Conservation (phyloP, 2,329 filamentous ascomycete species). For the Sclerotinia glacialis region DNA sequence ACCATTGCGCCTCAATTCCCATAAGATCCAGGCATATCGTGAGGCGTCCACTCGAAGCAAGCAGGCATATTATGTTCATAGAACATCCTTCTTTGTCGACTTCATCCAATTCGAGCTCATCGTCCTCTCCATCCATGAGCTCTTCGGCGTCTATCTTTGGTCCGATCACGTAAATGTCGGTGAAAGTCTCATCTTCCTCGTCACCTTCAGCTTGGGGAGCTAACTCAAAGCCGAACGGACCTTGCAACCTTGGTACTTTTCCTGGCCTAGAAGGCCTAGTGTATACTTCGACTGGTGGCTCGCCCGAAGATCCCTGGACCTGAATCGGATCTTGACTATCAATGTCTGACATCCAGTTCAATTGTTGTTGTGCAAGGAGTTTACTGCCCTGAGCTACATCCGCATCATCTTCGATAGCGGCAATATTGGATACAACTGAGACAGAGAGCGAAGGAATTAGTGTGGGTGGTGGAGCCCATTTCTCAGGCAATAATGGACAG, state of each 20-base stretch:
- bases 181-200: conserved; percentile 55
- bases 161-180: conserved; percentile 61
- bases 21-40: conserved; percentile 61
- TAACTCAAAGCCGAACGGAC: conserved; percentile 57
- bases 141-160: conserved; percentile 59
- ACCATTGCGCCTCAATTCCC: conserved; percentile 64
- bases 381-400: conserved; percentile 52
- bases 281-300: conserved; percentile 55
- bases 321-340: conserved; percentile 60
- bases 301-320: conserved; percentile 50
- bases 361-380: conserved; percentile 60
- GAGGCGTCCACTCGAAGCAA: conserved; percentile 60
- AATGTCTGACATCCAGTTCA: conserved; percentile 66
- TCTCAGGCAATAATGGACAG: conserved; percentile 82
- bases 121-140: conserved; percentile 62
- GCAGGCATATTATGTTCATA: conserved; percentile 56
- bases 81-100: conserved; percentile 59
- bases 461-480: conserved; percentile 75
- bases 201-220: conserved; percentile 49
- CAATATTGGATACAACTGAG: conserved; percentile 73
- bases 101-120: conserved; percentile 53
- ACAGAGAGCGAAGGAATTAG: conserved; percentile 80
- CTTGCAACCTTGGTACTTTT: conserved; percentile 58
- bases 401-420: conserved; percentile 59
- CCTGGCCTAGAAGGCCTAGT: conserved; percentile 56